Evolutionary conservation across 2,329 filamentous ascomycete species (phyloP), one percentile per base, ranked within the genome.

Genomic region (Parastagonospora avenae): DNA sequence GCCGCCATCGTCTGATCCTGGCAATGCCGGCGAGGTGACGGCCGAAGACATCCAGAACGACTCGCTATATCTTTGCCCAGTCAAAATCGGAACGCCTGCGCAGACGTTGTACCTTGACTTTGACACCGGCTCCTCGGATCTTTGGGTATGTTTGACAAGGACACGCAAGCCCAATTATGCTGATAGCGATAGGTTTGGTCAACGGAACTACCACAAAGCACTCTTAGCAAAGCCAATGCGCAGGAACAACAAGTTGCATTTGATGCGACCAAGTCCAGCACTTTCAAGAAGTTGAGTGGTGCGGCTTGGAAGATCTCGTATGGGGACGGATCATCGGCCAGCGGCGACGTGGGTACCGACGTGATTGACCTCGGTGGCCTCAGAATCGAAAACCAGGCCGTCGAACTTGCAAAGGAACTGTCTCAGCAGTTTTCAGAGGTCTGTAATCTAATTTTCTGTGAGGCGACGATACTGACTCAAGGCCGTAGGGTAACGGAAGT

Each of bases 51-150:
- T 84, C 46, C 84, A 90, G 71, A 87, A 88, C 60, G 87, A 90
- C 55, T 76, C 82, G 5, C 73, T 83, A 73, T 89, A 90, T 66
- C 79, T 90, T 16, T 86, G 82, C 41, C 78, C 82, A 28, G 82
- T 90, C 24, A 66, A 74, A 11, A 85, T 91, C 53, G 88, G 88
- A 27, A 86, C 82, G 1, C 87, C 87, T 12, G 71, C 79, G 1
- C 87, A 90, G 74, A 84, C 47, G 9, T 49, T 76, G 46, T 80
- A 79, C 56, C 70, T 90, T 11, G 82, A 89, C 63, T 89, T 90
- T 54, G 88, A 91, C 67, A 89, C 87, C 33, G 87, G 87, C 15
- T 88, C 85, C 9, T 80, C 86, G 15, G 88, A 90, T 75, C 77
- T 88, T 16, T 90, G 86, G 87, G 75, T 84, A 41, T 10, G 52